Evolutionary conservation across 441 rosid species (phyloP).

Genomic region (Syzygium malaccense): DNA sequence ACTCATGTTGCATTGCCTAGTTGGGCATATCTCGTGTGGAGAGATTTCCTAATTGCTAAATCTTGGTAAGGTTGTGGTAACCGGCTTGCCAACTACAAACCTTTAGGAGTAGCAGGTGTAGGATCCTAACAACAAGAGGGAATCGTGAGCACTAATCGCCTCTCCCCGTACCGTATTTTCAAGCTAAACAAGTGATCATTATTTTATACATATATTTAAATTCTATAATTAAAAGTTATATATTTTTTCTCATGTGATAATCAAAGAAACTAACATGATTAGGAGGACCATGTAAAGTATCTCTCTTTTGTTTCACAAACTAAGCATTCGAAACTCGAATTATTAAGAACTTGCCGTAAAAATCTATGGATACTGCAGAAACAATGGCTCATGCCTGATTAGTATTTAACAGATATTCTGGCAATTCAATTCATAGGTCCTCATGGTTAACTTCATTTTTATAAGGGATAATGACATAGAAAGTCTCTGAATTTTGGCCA

Average conservation of each 20-base stretch:
- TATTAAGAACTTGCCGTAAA: not conserved
- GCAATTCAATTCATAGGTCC: not conserved
- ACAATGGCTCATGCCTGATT: not conserved
- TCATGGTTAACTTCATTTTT: not conserved
- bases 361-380: not conserved
- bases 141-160: accelerated
- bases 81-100: no score
- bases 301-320: not conserved
- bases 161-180: not conserved
- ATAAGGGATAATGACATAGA: no score
- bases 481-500: accelerated
- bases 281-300: not conserved
- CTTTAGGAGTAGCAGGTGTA: not conserved
- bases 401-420: not conserved
- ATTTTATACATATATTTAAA: not conserved
- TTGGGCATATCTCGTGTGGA: not conserved
- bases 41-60: not conserved
- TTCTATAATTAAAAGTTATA: not conserved
- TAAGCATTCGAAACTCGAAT: accelerated
- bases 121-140: not conserved
- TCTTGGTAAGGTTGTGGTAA: not conserved
- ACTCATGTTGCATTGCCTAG: not conserved
- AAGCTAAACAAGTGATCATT: not conserved
- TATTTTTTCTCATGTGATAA: not conserved
- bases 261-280: not conserved